Evolutionary conservation across 805 yeast species (phyloP).

Genomic region (Spathaspora gorwiae): DNA sequence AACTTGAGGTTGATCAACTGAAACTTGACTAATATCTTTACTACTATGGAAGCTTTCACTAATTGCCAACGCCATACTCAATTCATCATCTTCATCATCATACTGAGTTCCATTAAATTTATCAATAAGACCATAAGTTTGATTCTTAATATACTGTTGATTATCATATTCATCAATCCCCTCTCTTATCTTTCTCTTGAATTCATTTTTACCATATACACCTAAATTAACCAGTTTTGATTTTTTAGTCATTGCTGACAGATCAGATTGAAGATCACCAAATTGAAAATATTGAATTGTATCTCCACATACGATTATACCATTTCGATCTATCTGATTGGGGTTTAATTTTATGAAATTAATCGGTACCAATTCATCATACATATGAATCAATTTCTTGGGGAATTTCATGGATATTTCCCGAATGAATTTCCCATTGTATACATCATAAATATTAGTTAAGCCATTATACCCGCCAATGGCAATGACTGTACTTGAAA

Average conservation of each 20-base stretch:
- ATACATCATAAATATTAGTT: slow-evolving; percentile 37
- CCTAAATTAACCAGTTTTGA: slow-evolving; percentile 15
- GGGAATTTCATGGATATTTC: slow-evolving; percentile 29
- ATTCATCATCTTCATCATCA: slow-evolving; percentile 34
- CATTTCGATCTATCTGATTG: slow-evolving; percentile 23
- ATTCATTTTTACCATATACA: slow-evolving; percentile 19
- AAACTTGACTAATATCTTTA: not conserved
- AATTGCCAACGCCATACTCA: slow-evolving; percentile 41
- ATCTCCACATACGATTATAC: slow-evolving; percentile 39
- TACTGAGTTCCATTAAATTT: slow-evolving; percentile 44
- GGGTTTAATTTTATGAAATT: slow-evolving; percentile 22
- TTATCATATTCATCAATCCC: slow-evolving; percentile 35
- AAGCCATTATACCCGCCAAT: slow-evolving; percentile 43
- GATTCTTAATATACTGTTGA: slow-evolving; percentile 18
- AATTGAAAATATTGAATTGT: slow-evolving; percentile 44
- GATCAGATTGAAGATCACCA: slow-evolving; percentile 26
- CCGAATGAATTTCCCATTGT: slow-evolving; percentile 39
- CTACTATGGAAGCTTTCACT: slow-evolving; percentile 21
- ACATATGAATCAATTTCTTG: slow-evolving; percentile 18
- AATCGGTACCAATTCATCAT: slow-evolving; percentile 20
- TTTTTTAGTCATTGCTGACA: slow-evolving; percentile 2
- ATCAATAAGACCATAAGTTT: slow-evolving; percentile 26
- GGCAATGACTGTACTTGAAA: slow-evolving; percentile 30
- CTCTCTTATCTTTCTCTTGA: slow-evolving; percentile 23
- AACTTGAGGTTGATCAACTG: not conserved